Base-by-base conservation (phyloP, 768 basidiomycete genomes). In the Auricularia sp. region DNA sequence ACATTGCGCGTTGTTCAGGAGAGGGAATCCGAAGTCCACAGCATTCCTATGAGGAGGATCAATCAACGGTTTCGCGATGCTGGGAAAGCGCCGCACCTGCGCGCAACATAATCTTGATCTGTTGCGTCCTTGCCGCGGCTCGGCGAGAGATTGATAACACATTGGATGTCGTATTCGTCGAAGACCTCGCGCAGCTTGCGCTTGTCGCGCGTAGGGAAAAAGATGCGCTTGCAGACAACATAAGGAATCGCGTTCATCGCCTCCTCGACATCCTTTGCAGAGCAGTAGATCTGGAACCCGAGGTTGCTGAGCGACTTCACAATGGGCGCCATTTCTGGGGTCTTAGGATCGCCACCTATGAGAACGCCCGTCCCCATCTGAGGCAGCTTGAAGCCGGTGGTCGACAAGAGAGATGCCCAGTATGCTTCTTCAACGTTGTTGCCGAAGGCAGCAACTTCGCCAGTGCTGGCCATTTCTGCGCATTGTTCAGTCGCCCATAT, bases 161-260 rank as follows among this genome's bases (percentile, higher is more conserved):
- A 88, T 71, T 93, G 89, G 69, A 99, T 96, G 68, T 98, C 91
- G 74, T 88, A 89, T 75, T 96, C 90, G 74, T 93, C 91, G 67
- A 92, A 95, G 12, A 96, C 96, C 73, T 93, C 88, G 42, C 92
- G 88, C 16, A 98, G 80, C 75, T 91, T 93, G 60, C 97, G 83
- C 81, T 99, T 98, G 77, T 99, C 97, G 67, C 91, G 87, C 61
- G 89, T 90, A 3, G 97, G 97, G 87, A 99, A 96, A 78, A 93
- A 85, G 71, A 99, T 98, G 65, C 88, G 87, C 79, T 93, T 90
- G 63, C 86, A 91, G 12, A 78, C 75, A 23, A 97, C 83, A 71
- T 93, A 87, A 6, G 87, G 86, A 61, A 93, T 80, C 65, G 77
- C 75, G 72, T 92, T 93, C 76, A 98, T 76, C 78, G 84, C 87